phyloP scores from a whole-genome alignment of 169 alveolate genomes.

The Cryptosporidium xiaoi region DNA sequence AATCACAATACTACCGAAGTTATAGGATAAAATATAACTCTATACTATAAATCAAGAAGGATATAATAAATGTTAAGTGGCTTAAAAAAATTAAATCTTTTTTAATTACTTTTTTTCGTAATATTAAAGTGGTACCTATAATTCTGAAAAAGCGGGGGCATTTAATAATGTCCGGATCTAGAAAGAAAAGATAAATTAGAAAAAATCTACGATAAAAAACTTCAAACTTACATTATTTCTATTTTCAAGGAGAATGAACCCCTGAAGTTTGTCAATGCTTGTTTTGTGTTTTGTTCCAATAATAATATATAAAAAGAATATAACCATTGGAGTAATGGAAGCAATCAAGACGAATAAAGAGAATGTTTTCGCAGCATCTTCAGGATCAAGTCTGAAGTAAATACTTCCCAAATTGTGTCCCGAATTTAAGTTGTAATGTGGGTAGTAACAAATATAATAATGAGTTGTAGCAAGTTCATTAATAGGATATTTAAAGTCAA shows the following conservation, averaged over 20 bases:
- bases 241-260: slow-evolving; percentile 36
- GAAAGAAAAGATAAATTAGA: neutral
- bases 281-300: slow-evolving; percentile 59
- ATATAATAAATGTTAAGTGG: neutral
- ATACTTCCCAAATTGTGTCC: slow-evolving; percentile 55
- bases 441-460: slow-evolving; percentile 55
- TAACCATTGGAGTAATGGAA: slow-evolving; percentile 6
- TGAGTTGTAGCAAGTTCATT: slow-evolving; percentile 44
- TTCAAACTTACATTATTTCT: slow-evolving; percentile 36
- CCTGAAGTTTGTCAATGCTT: slow-evolving; percentile 40
- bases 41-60: neutral
- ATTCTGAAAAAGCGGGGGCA: slow-evolving; percentile 31
- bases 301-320: slow-evolving; percentile 2
- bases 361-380: slow-evolving; percentile 40
- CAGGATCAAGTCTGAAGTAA: slow-evolving; percentile 56
- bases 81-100: neutral
- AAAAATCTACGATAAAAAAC: neutral
- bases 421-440: slow-evolving; percentile 18
- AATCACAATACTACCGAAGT: too few relatives aligned
- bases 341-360: slow-evolving; percentile 13
- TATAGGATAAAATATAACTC: too few relatives aligned
- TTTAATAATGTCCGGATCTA: slow-evolving; percentile 23
- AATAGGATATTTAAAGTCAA: slow-evolving; percentile 37
- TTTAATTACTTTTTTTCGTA: neutral
- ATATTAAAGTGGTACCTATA: slow-evolving; percentile 3